Conservation (phyloP, 768 basidiomycete genomes). For the Lepiota venenata region DNA sequence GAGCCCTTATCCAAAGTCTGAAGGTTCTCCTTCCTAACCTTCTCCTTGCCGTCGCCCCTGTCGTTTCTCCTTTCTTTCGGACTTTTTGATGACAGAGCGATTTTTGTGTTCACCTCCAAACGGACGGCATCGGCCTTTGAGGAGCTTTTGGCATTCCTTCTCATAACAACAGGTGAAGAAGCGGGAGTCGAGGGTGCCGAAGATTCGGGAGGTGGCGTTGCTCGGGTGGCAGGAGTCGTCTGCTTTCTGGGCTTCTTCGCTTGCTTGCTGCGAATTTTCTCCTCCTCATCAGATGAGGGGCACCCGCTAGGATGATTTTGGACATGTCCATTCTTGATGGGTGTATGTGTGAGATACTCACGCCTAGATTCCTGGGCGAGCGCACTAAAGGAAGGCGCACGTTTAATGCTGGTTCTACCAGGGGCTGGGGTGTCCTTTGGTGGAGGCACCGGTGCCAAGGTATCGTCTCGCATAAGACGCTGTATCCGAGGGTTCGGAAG, state of each 20-base stretch:
- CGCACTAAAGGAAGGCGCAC: constrained; percentile 57
- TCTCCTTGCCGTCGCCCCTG: constrained; percentile 13
- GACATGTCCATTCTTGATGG: constrained; percentile 23
- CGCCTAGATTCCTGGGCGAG: constrained; percentile 26
- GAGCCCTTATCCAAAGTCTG: constrained; percentile 6
- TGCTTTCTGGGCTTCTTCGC: constrained; percentile 59
- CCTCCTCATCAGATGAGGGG: constrained; percentile 75
- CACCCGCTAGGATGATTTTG: constrained; percentile 33
- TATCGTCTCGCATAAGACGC: constrained; percentile 48
- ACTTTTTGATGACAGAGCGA: constrained; percentile 21
- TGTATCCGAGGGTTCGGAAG: constrained; percentile 48
- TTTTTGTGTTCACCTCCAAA: constrained; percentile 5
- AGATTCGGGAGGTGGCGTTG: constrained; percentile 12
- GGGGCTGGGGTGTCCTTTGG: constrained; percentile 26
- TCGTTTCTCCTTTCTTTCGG: constrained; percentile 17
- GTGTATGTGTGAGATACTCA: constrained; percentile 13
- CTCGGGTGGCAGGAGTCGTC: constrained; percentile 15
- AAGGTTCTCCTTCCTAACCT: constrained; percentile 9
- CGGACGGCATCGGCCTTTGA: constrained; percentile 5
- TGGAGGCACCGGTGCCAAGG: constrained; percentile 32
- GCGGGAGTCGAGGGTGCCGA: constrained; percentile 16
- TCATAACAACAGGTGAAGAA: constrained; percentile 17
- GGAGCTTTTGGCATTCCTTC: constrained; percentile 12
- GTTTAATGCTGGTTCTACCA: constrained; percentile 38
- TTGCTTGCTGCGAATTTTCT: constrained; percentile 54